Conservation (phyloP, 768 basidiomycete species). For the Leccinum truebloodii region DNA sequence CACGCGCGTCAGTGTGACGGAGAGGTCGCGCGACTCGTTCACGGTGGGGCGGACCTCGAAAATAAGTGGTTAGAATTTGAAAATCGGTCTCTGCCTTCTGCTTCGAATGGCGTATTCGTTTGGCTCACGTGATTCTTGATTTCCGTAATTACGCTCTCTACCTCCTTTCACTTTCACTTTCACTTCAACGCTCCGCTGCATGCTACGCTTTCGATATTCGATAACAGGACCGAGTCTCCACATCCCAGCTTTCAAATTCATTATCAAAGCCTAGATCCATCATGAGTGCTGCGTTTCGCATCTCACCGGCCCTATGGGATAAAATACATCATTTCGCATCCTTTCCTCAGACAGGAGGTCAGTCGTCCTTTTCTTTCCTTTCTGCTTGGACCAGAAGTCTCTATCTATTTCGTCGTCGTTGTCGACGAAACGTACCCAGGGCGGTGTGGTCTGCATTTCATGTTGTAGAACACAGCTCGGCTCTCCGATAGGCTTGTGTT, state of each 20-base stretch:
- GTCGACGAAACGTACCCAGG: not conserved
- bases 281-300: constrained; percentile 59
- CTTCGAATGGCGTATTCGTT: too few species aligned
- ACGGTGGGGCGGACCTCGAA: too few species aligned
- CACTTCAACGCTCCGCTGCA: constrained; percentile 4
- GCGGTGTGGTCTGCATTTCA: not conserved
- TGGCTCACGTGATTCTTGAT: not conserved
- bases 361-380: constrained; percentile 22
- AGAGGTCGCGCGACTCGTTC: too few species aligned
- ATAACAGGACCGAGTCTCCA: not conserved
- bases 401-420: too few species aligned
- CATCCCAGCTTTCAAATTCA: not conserved
- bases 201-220: constrained; percentile 3
- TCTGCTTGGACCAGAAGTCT: not conserved
- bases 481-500: not conserved
- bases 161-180: not conserved
- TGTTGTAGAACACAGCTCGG: not conserved
- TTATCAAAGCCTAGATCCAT: not conserved
- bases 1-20: too few species aligned
- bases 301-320: constrained; percentile 81
- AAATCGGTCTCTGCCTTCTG: too few species aligned
- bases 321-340: constrained; percentile 89
- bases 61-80: too few species aligned
- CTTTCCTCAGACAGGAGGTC: constrained; percentile 91
- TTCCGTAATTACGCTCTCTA: not conserved